Evolutionary conservation across 331 rosid species (phyloP), one percentile per base, ranked within the genome.

Genomic region (Rosa hybrid): DNA sequence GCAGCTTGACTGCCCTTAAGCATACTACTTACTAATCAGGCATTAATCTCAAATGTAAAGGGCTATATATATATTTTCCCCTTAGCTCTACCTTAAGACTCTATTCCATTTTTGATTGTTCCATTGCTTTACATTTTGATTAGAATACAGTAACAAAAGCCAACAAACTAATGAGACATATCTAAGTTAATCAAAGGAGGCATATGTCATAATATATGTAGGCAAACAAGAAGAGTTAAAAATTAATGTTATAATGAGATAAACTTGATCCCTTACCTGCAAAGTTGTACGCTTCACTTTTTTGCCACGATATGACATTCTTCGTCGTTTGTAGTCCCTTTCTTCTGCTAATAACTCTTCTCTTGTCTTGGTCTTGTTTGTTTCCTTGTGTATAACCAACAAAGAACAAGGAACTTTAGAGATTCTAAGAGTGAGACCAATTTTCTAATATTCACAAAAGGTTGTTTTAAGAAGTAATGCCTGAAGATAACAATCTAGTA

Each of bases 251-350:
- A 77, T 73, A 57, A 25, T 45, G 68, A 54, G 68, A 44, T 60
- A 82, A 64, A 48, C 45, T 53, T 7, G 80, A 44, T 71, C 76
- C 39, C 87, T 77, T 86, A 95, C 99, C 96, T 95, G 94, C 78
- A 88, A 45, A 77, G 87, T 69, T 78, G 94, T 81, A 74, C 91
- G 85, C 83, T 91, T 93, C 74, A 78, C 81, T 87, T 93, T 95
- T 91, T 91, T 93, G 67, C 97, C 99, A 81, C 99, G 98, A 80
- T 95, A 95, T 70, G 99, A 90, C 97, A 90, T 95, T 80, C 98
- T 91, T 80, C 98, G 89, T 54, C 99, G 91, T 84, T 93, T 95
- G 87, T 89, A 91, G 86, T 95, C 99, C 84, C 99, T 91, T 86
- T 93, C 97, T 85, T 95, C 98, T 75, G 98, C 99, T 21, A 95